Base-by-base conservation (phyloP, 345 rosid genomes). In the Raphanus sativus region DNA sequence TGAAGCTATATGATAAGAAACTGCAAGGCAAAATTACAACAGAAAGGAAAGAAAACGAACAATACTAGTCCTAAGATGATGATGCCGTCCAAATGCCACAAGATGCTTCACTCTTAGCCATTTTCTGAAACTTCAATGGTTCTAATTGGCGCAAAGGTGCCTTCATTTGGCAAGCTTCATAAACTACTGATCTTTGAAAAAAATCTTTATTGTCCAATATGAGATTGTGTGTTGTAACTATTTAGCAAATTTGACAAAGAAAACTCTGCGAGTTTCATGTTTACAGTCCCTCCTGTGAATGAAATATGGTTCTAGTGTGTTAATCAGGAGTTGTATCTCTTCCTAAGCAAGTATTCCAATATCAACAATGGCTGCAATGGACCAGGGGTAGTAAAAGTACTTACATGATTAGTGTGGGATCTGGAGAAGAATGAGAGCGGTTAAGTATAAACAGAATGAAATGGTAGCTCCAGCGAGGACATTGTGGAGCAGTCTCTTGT, bases 381-480 rank as follows among this genome's bases (percentile, higher is more conserved):
- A 48, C 42, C 69, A 62, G 30, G 24, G 40, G 28, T 8, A 45
- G 64, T 63, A 29, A 29, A 34, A 64, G 40, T n/a, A n/a, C 40
- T 75, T 75, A 70, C 79, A 64, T 21, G 81, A 62, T 74, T 73
- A 84, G 71, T 82, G 89, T 29, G 93, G 95, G 90, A 94, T 88
- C 79, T 81, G 97, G 79, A 92, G 87, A 85, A 94, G 85, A 84
- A 92, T 72, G 80, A 90, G 81, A 59, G 97, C 84, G 54, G 80
- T 62, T 16, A 80, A 77, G 73, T 89, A 94, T 70, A 89, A 76
- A 82, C 77, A 86, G 15, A 87, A 38, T 8, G 90, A 78, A 73
- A 94, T 82, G 12, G 86, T 86, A 72, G 81, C 85, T 62, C 88
- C 97, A 0, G 92, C 93, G 10, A 84, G 12, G 67, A 82, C 83